phyloP scores from a whole-genome alignment of 2,329 filamentous ascomycete genomes.

The Xylariaceae sp. region DNA sequence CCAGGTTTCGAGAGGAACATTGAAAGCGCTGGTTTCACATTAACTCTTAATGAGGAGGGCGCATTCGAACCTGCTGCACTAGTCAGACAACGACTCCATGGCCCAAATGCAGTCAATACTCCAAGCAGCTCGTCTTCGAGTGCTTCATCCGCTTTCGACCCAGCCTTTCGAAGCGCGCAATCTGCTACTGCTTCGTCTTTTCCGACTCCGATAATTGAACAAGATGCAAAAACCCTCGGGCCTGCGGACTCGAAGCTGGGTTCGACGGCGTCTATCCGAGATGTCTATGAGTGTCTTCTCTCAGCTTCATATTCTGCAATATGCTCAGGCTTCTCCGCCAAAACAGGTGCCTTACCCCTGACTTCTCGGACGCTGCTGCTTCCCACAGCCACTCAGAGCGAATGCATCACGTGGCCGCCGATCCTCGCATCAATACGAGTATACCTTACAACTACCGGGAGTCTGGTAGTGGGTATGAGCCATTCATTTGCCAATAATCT shows the following conservation, averaged over 20 bases:
- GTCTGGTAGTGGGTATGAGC: constrained; percentile 56
- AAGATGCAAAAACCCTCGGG: constrained; percentile 41
- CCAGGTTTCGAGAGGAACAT: constrained; percentile 47
- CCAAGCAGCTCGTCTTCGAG: constrained; percentile 54
- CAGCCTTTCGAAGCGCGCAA: constrained; percentile 41
- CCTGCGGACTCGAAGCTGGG: constrained; percentile 44
- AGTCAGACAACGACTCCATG: constrained; percentile 50
- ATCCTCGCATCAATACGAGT: constrained; percentile 58
- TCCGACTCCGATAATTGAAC: constrained; percentile 28
- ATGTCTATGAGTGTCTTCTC: constrained; percentile 61
- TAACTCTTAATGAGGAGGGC: constrained; percentile 56
- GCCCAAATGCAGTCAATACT: constrained; percentile 50
- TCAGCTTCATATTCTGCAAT: constrained; percentile 58
- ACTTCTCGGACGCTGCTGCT: constrained; percentile 61
- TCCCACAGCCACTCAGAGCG: constrained; percentile 39
- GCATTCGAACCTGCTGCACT: constrained; percentile 56
- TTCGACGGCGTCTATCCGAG: constrained; percentile 47
- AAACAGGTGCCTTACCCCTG: constrained; percentile 56
- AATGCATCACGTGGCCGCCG: constrained; percentile 38
- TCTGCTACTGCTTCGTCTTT: constrained; percentile 39
- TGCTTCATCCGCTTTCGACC: constrained; percentile 47
- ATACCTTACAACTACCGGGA: constrained; percentile 62
- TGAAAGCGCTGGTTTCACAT: constrained; percentile 51
- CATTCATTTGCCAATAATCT: constrained; percentile 56
- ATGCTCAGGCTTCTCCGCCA: constrained; percentile 55